Evolutionary conservation across 176 grass and related monocot genomes (phyloP).

Genomic region (Canna indica): DNA sequence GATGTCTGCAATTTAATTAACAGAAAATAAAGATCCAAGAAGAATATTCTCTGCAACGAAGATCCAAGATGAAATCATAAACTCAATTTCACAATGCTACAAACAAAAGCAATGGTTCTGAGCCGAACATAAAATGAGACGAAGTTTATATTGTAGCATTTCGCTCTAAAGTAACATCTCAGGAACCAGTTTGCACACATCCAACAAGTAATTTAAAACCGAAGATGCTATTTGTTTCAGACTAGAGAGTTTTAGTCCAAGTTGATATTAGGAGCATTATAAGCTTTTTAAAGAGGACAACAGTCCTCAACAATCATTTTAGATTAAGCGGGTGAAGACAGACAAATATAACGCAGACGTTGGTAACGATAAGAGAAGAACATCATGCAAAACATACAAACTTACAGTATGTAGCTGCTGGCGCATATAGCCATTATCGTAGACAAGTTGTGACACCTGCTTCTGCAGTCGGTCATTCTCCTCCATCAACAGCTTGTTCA

Average conservation of each 20-base stretch:
- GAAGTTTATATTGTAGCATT: no score
- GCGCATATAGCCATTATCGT: constrained; percentile 61
- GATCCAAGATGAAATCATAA: no score
- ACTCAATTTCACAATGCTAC: no score
- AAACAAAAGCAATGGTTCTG: no score
- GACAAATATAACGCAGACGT: neutral
- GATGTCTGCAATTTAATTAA: constrained; percentile 37
- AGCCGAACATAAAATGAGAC: no score
- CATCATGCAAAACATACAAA: neutral
- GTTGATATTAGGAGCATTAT: neutral
- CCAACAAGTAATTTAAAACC: no score
- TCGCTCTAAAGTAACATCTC: no score
- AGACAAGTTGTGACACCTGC: constrained; percentile 85
- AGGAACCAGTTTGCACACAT: no score
- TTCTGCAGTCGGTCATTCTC: constrained; percentile 98
- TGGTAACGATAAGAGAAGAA: no score
- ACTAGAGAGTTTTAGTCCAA: neutral
- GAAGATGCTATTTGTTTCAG: no score
- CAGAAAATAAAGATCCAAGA: neutral
- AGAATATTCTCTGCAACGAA: neutral
- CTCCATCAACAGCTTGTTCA: constrained; percentile 99
- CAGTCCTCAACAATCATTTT: neutral
- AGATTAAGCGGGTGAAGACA: neutral
- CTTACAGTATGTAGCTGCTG: constrained; percentile 70
- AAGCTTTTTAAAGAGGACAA: neutral